Evolutionary conservation across 2,329 filamentous ascomycete genomes (phyloP), one percentile per base, ranked within the genome.

Genomic region (Hypomyces perniciosus): DNA sequence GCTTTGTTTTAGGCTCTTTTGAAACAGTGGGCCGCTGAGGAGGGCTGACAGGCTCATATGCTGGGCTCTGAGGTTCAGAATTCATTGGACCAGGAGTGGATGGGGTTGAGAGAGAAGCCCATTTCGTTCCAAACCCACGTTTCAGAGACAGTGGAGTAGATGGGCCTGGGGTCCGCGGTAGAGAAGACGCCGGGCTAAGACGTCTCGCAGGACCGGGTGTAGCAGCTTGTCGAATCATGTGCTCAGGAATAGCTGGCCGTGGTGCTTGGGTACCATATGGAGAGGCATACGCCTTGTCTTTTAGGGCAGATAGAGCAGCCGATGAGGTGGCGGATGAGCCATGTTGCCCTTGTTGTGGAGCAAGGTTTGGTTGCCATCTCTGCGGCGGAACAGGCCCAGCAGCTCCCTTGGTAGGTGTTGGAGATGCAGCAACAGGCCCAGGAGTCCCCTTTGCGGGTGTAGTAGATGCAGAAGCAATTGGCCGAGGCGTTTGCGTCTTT

Each of bases 21-120:
- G 52, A 63, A 47, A 50, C 67, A 33, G 69, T 63, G 44, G 69
- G 62, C 30, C 65, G 66, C 40, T 68, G 62, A 1, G 78, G 70
- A 2, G 81, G 82, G 55, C 81, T 85, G 4, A 84, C 68, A 0
- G 80, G 80, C 57, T 85, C 82, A 51, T 71, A 76, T 4, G 74
- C 72, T 3, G 82, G 82, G 52, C 78, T 79, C 33, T 72, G 70
- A 12, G 71, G 63, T 43, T 74, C 72, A 13, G 52, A 58, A 28
- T 58, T 53, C 8, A 65, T 56, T 8, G 67, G 69, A 13, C 66
- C 63, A 2, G 82, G 82, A 1, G 82, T 85, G 4, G 80, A 80
- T 4, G 79, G 77, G 1, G 79, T 81, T 6, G 78, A 75, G 5
- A 71, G 73, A 12, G 76, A 69, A 2, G 72, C 78, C 81, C 82